A percentile compares a stretch with the other conserved stretches of the same genome.
These are phyloP conservation scores for Xylaria cubensis DNA, from an alignment of 495 filamentous ascomycete species.

Conservation along the genomic window DNA sequence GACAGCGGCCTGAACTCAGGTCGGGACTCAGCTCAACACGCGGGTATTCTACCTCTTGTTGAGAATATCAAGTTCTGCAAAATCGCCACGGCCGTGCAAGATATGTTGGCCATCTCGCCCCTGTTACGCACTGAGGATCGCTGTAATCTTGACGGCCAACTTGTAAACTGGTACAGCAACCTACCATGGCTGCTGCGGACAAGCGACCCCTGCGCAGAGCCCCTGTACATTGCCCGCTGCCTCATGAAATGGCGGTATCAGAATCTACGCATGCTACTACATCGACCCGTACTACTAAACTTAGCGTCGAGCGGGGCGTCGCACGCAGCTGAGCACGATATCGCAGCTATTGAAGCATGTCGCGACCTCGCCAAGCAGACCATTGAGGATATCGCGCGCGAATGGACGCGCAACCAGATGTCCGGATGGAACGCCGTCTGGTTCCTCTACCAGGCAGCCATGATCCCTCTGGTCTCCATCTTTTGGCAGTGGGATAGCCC, in stretches of 20 bases:
- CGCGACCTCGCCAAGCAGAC: slow-evolving; percentile 71
- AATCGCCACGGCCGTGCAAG: slow-evolving; percentile 78
- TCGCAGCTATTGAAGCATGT: slow-evolving; percentile 71
- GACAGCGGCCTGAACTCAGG: slow-evolving; percentile 57
- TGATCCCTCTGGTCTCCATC: slow-evolving; percentile 77
- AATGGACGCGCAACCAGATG: slow-evolving; percentile 75
- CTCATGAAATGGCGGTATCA: slow-evolving; percentile 86
- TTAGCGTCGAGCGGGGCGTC: slow-evolving; percentile 71
- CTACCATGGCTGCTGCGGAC: slow-evolving; percentile 74
- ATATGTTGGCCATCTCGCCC: slow-evolving; percentile 72
- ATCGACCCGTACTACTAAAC: slow-evolving; percentile 74
- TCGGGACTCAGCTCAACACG: slow-evolving; percentile 61
- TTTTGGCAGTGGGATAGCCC: slow-evolving; percentile 68
- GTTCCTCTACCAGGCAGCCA: slow-evolving; percentile 80
- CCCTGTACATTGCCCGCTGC: slow-evolving; percentile 70
- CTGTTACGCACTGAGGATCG: slow-evolving; percentile 70
- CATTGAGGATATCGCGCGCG: slow-evolving; percentile 72
- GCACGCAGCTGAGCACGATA: slow-evolving; percentile 68
- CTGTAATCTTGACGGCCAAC: slow-evolving; percentile 67
- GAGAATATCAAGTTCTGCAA: slow-evolving; percentile 84
- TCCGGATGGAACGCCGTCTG: slow-evolving; percentile 83
- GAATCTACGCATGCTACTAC: slow-evolving; percentile 80
- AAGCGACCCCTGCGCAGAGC: slow-evolving; percentile 72
- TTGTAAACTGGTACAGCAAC: slow-evolving; percentile 74
- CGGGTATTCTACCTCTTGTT: slow-evolving; percentile 72